These are phyloP conservation scores for Ilex asprella DNA, from an alignment of 257 asterid species.

Conservation along the genomic window DNA sequence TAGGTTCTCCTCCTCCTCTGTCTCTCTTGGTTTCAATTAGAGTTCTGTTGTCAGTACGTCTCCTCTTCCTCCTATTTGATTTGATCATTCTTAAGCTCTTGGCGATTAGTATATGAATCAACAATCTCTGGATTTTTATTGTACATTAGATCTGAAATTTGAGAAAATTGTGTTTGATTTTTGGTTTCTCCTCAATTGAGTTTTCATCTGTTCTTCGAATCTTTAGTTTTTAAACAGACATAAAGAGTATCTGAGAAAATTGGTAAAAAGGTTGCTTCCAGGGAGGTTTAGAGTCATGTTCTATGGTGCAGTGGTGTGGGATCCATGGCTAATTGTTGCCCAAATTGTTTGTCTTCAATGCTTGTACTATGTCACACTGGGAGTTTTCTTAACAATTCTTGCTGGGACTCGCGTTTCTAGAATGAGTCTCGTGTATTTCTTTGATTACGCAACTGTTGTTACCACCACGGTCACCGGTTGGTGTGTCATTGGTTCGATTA, in stretches of 20 bases:
- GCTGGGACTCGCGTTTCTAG: conserved; percentile 80
- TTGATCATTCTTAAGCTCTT: too few species aligned
- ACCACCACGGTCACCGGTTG: conserved; percentile 87
- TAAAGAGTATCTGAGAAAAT: too few species aligned
- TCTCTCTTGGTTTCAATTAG: conserved; percentile 18
- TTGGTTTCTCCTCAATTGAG: too few species aligned
- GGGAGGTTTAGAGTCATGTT: conserved; percentile 49
- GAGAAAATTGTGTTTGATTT: too few species aligned
- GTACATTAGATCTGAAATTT: too few species aligned
- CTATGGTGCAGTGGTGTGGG: conserved; percentile 95
- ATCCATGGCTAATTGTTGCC: conserved; percentile 95
- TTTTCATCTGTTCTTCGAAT: too few species aligned
- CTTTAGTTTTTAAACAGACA: too few species aligned
- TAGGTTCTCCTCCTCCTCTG: too few species aligned
- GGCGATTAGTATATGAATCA: too few species aligned
- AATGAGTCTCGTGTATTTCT: conserved; percentile 84
- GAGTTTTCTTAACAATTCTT: conserved; percentile 55
- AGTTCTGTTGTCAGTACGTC: conserved; percentile 3
- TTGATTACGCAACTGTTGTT: conserved; percentile 73
- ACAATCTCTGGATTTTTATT: too few species aligned
- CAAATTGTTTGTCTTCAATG: conserved; percentile 90
- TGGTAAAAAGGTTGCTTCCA: neutral
- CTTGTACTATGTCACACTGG: conserved; percentile 62
- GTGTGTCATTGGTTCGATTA: conserved; percentile 70
- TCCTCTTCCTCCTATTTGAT: neutral